phyloP scores from a whole-genome alignment of 1,284 basidiomycete species.

The Limonomyces culmigenus region DNA sequence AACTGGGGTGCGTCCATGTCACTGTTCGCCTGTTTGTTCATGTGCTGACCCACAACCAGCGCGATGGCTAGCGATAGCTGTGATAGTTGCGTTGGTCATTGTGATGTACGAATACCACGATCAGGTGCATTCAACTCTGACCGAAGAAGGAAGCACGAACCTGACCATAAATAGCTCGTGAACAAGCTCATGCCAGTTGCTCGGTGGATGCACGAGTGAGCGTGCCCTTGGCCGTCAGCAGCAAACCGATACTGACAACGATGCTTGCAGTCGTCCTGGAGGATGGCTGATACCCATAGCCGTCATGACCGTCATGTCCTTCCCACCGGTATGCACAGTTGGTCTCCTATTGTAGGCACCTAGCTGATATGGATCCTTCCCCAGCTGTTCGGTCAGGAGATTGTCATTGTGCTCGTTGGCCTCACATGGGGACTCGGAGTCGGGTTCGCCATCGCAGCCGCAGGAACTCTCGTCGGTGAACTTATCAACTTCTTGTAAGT shows the following conservation, averaged over 20 bases:
- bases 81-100: too few relatives aligned
- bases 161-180: too few relatives aligned
- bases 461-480: constrained; percentile 51
- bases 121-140: too few relatives aligned
- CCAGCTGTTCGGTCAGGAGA: constrained; percentile 62
- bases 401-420: constrained; percentile 59
- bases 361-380: neutral
- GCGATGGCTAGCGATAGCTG: neutral
- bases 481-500: constrained; percentile 38
- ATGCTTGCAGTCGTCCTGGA: too few relatives aligned
- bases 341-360: neutral
- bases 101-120: too few relatives aligned
- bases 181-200: too few relatives aligned
- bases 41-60: neutral
- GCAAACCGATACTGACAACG: too few relatives aligned
- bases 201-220: too few relatives aligned
- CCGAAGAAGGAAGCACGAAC: too few relatives aligned
- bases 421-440: constrained; percentile 59
- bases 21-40: too few relatives aligned
- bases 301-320: constrained; percentile 61
- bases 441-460: constrained; percentile 50
- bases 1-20: too few relatives aligned
- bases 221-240: too few relatives aligned
- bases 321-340: constrained; percentile 41
- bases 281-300: constrained; percentile 83